These are phyloP conservation scores for Aurinia saxatilis DNA, from an alignment of 345 rosid genomes.

Conservation along the genomic window DNA sequence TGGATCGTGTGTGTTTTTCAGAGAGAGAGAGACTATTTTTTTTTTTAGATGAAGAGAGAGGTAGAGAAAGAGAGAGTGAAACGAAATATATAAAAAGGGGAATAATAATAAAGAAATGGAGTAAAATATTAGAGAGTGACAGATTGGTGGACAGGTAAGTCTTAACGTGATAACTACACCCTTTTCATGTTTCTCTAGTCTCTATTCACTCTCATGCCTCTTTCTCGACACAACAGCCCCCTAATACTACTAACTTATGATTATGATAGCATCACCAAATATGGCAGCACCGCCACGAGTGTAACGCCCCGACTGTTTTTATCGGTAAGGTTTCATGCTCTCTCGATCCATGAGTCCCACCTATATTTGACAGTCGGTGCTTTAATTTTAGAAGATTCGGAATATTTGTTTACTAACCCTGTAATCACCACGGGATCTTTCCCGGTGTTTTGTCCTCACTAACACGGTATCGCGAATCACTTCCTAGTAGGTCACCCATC, in stretches of 20 bases:
- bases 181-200: neutral
- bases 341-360: too few species aligned
- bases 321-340: too few species aligned
- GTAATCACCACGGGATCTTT: too few species aligned
- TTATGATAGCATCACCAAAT: neutral
- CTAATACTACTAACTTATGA: neutral
- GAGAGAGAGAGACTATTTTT: neutral
- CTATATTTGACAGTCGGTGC: too few species aligned
- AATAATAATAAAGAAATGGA: conserved; percentile 31
- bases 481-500: too few species aligned
- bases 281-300: neutral
- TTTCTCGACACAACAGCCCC: neutral
- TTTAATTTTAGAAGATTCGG: too few species aligned
- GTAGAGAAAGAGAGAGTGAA: conserved; percentile 21
- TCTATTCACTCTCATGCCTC: neutral
- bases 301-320: too few species aligned
- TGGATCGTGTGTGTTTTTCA: neutral
- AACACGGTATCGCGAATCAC: too few species aligned
- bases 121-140: conserved; percentile 45
- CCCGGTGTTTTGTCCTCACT: too few species aligned
- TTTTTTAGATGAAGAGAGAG: neutral
- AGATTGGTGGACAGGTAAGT: conserved; percentile 44
- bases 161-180: conserved; percentile 43
- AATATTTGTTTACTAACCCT: too few species aligned
- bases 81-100: neutral